phyloP scores from a whole-genome alignment of 345 rosid species.

The Rhodamnia rubescens region DNA sequence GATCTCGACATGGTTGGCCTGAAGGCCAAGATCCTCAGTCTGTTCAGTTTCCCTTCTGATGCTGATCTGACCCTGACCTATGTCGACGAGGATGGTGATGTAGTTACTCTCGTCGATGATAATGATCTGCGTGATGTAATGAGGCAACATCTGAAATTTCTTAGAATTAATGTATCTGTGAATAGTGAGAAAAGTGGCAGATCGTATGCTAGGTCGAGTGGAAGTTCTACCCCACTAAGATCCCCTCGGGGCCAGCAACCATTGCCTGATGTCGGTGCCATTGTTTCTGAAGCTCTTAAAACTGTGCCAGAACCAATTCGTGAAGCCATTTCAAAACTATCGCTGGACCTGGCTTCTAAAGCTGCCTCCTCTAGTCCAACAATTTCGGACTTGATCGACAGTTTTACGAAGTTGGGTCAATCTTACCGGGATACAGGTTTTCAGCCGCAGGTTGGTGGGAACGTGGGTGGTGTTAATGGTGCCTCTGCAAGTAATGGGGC shows the following conservation, averaged over 20 bases:
- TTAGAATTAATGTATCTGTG: conserved; percentile 45
- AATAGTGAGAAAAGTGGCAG: conserved; percentile 16
- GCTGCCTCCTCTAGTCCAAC: conserved; percentile 33
- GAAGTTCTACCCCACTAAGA: conserved; percentile 44
- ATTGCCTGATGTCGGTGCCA: conserved; percentile 20
- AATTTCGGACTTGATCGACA: conserved; percentile 24
- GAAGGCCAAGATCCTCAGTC: conserved; percentile 47
- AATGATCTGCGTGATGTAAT: conserved; percentile 61
- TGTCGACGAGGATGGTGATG: conserved; percentile 86
- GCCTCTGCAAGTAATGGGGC: conserved; percentile 8
- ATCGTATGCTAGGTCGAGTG: conserved; percentile 32
- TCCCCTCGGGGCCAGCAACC: conserved; percentile 25
- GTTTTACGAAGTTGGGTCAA: conserved; percentile 28
- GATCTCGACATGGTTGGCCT: conserved; percentile 56
- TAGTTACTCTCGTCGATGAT: conserved; percentile 67
- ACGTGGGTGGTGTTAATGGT: neutral
- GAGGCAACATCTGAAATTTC: conserved; percentile 62
- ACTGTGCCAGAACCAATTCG: conserved; percentile 53
- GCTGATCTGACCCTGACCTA: conserved; percentile 54
- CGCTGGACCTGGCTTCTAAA: conserved; percentile 44
- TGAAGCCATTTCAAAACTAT: conserved; percentile 39
- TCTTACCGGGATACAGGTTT: conserved; percentile 7
- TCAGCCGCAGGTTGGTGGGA: conserved; percentile 3
- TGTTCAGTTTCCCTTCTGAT: conserved; percentile 46
- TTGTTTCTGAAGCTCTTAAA: conserved; percentile 42